These are phyloP conservation scores for Pleurotus salmoneostramineus DNA, from an alignment of 768 basidiomycete genomes.

Conservation along the genomic window DNA sequence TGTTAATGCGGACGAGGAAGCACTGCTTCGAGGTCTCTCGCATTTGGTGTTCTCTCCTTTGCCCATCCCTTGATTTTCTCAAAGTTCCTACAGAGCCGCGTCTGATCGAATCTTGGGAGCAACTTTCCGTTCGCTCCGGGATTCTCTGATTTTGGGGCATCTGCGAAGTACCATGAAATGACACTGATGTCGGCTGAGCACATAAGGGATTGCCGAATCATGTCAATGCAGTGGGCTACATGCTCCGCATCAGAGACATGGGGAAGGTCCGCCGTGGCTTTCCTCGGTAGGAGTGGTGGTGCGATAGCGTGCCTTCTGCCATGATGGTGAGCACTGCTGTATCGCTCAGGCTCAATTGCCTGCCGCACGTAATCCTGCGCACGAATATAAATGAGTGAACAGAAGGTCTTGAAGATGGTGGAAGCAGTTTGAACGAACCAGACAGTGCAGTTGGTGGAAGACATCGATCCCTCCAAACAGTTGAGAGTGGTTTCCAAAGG, in stretches of 20 bases:
- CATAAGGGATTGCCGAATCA: conserved; percentile 17
- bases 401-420: background rate
- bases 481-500: conserved; percentile 14
- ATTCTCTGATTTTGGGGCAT: conserved; percentile 1
- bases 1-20: background rate
- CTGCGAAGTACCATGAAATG: conserved; percentile 18
- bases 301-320: no score
- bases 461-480: conserved; percentile 18
- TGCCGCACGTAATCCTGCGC: conserved; percentile 16
- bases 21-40: background rate
- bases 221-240: conserved; percentile 17
- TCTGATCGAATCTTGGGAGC: conserved; percentile 2
- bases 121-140: background rate
- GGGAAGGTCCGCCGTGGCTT: background rate
- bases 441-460: conserved; percentile 23
- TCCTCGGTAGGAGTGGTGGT: conserved; percentile 1
- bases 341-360: conserved; percentile 11
- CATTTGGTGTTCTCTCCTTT: background rate
- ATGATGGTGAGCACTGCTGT: background rate
- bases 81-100: conserved; percentile 1
- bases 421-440: conserved; percentile 11
- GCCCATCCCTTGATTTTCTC: background rate
- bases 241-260: conserved; percentile 11
- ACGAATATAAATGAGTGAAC: no score
- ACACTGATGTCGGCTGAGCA: conserved; percentile 15